These are phyloP conservation scores for Rasamsonia emersonii DNA, from an alignment of 2,329 filamentous ascomycete genomes.

Conservation along the genomic window DNA sequence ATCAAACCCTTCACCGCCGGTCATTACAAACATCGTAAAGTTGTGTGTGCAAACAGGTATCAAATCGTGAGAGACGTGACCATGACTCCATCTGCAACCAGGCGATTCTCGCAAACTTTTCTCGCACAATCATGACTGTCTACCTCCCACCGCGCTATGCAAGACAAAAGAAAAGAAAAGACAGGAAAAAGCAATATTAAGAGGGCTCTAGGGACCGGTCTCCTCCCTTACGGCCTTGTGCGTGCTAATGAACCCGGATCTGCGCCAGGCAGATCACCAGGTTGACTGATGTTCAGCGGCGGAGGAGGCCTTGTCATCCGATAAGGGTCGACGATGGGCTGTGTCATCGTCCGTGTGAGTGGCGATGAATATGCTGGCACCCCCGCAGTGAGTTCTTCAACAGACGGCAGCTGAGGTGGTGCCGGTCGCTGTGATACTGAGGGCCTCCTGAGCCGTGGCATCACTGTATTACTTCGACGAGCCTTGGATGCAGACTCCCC, in stretches of 20 bases:
- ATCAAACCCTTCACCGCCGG: too few relatives aligned
- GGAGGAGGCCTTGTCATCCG: constrained; percentile 22
- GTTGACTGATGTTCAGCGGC: constrained; percentile 21
- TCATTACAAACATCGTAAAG: too few relatives aligned
- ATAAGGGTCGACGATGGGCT: constrained; percentile 26
- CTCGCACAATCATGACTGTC: constrained; percentile 1
- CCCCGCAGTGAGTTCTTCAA: constrained; percentile 39
- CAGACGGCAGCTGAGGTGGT: constrained; percentile 29
- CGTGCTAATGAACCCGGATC: constrained; percentile 26
- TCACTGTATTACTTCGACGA: constrained; percentile 29
- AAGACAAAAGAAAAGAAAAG: constrained; percentile 10
- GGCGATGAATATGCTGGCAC: constrained; percentile 37
- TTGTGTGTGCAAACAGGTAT: constrained; percentile 1
- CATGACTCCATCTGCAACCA: neutral
- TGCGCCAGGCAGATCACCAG: constrained; percentile 21
- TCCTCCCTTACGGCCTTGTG: constrained; percentile 23
- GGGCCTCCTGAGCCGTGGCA: constrained; percentile 30
- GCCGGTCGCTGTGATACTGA: constrained; percentile 6
- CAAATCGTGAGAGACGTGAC: constrained; percentile 4
- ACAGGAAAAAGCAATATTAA: constrained; percentile 11
- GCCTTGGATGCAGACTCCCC: constrained; percentile 35
- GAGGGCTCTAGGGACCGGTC: constrained; percentile 22
- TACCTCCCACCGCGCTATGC: constrained; percentile 7
- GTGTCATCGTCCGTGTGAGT: constrained; percentile 23
- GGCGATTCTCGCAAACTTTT: neutral